Percentiles rank a stretch among this genome's conserved stretches.
Evolutionary conservation across 495 filamentous ascomycete species (phyloP).

Genomic region (Neurospora sp.): DNA sequence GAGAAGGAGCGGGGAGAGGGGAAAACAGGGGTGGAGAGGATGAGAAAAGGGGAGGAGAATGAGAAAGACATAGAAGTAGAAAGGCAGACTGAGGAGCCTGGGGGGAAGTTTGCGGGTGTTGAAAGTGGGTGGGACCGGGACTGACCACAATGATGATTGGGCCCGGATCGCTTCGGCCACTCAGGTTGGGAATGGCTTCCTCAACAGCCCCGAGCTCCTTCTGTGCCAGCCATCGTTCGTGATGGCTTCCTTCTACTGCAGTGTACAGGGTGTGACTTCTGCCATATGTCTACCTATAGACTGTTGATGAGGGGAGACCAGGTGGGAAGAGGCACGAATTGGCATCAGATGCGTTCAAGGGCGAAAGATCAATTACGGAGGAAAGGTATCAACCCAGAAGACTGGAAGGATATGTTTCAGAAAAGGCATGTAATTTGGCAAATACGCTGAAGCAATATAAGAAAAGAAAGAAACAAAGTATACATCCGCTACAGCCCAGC

Average conservation of each 20-base stretch:
- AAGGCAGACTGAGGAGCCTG: too few relatives aligned
- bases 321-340: background rate
- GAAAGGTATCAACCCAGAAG: background rate
- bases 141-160: background rate
- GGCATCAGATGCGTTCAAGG: background rate
- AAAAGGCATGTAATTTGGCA: background rate
- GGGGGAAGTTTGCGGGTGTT: too few relatives aligned
- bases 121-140: background rate
- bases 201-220: too few relatives aligned
- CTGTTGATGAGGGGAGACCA: background rate
- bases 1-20: background rate
- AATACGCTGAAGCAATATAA: background rate
- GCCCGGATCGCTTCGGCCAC: too few relatives aligned
- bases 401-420: background rate
- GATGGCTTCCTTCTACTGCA: too few relatives aligned
- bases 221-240: too few relatives aligned
- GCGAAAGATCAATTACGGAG: background rate
- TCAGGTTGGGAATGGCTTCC: too few relatives aligned
- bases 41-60: too few relatives aligned
- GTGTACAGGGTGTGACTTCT: too few relatives aligned
- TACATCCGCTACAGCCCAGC: background rate
- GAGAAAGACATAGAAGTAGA: background rate
- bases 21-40: background rate
- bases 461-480: background rate
- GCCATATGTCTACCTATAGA: too few relatives aligned